phyloP scores from a whole-genome alignment of 495 filamentous ascomycete genomes.

The Pseudomonodictys pantanalensis region DNA sequence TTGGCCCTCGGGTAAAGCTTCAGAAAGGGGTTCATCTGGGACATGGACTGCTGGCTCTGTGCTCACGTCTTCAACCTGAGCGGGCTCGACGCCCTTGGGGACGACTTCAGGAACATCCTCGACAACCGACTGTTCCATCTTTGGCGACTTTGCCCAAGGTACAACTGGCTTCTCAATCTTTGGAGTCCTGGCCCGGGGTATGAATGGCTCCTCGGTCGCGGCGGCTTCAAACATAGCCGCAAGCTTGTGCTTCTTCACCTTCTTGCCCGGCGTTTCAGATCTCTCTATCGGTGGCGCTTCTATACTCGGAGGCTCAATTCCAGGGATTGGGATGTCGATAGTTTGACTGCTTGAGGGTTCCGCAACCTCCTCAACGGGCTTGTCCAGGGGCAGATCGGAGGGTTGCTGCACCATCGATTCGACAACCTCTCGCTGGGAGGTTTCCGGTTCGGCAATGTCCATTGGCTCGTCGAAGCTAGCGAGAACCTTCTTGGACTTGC shows the following conservation, averaged over 20 bases:
- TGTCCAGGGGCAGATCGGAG: no score
- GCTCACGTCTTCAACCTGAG: not conserved
- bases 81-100: not conserved
- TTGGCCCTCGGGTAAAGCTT: not conserved
- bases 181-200: not conserved
- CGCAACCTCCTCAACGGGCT: slow-evolving; percentile 9
- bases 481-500: slow-evolving; percentile 20
- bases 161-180: not conserved
- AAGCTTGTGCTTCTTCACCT: slow-evolving; percentile 23
- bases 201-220: not conserved
- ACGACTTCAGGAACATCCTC: not conserved
- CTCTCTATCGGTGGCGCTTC: no score
- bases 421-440: no score
- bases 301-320: not conserved
- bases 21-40: no score
- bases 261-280: no score
- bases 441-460: no score
- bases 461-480: not conserved
- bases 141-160: not conserved
- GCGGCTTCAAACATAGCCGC: slow-evolving; percentile 18
- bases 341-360: not conserved
- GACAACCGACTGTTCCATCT: not conserved
- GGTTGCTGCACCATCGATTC: no score
- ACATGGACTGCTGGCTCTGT: no score
- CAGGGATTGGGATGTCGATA: not conserved